Percentiles rank a stretch among this genome's conserved stretches.
phyloP scores from a whole-genome alignment of 1,139 yeast species.

The Geotrichum candidum region DNA sequence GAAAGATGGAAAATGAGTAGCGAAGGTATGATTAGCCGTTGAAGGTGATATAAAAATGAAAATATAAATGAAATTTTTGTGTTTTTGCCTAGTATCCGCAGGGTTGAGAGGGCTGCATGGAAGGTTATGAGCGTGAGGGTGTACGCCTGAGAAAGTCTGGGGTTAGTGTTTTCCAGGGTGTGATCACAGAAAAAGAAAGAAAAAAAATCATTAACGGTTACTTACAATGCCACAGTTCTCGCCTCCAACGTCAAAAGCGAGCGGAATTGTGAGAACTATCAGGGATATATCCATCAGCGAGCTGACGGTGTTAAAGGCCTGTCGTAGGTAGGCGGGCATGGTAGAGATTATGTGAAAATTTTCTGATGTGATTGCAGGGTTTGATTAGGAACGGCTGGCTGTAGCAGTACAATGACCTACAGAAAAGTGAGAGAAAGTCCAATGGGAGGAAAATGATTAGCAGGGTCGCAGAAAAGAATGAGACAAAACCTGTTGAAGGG shows the following conservation, averaged over 20 bases:
- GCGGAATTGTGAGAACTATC: slow-evolving; percentile 77
- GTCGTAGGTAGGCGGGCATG: background rate
- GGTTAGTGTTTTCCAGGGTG: background rate
- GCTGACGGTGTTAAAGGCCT: slow-evolving; percentile 12
- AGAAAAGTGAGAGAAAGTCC: background rate
- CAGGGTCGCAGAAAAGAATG: background rate
- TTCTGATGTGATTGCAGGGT: background rate
- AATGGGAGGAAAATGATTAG: background rate
- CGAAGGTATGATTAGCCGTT: slow-evolving; percentile 79
- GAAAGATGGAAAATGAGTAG: slow-evolving; percentile 68
- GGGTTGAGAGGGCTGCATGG: slow-evolving; percentile 67
- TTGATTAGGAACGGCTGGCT: background rate
- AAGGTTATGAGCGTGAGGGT: slow-evolving; percentile 66
- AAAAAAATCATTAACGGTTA: background rate
- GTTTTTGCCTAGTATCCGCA: slow-evolving; percentile 51
- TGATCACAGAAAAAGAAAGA: background rate
- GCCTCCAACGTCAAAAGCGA: slow-evolving; percentile 95
- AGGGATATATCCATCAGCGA: slow-evolving; percentile 44
- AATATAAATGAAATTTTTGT: slow-evolving; percentile 48
- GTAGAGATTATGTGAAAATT: background rate
- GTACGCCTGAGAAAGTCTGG: slow-evolving; percentile 42
- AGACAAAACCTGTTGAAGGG: background rate
- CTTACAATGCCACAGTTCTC: slow-evolving; percentile 65
- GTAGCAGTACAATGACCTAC: background rate
- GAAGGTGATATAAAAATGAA: slow-evolving; percentile 62